Percentiles rank a stretch among this genome's conserved stretches.
Evolutionary conservation across 2,329 filamentous ascomycete species (phyloP).

Genomic region (Phoma herbarum): DNA sequence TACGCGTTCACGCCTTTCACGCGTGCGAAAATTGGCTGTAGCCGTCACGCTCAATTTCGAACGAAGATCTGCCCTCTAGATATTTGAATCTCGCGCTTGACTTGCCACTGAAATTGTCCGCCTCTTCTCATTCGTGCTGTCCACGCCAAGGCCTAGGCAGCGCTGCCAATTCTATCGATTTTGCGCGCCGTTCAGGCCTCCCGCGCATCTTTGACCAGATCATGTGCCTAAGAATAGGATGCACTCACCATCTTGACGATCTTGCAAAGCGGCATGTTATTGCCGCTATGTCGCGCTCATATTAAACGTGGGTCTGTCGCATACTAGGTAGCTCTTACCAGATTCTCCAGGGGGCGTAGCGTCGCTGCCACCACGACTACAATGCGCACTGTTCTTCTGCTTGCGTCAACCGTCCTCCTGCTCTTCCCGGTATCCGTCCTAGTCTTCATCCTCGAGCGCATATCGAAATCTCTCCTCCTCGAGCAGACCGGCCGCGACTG

Average conservation of each 20-base stretch:
- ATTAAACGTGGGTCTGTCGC: too few relatives aligned
- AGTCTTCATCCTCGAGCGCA: conserved; percentile 39
- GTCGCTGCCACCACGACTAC: not conserved
- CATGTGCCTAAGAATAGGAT: not conserved
- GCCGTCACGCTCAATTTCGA: too few relatives aligned
- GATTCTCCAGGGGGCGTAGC: not conserved
- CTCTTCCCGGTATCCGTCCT: conserved; percentile 35
- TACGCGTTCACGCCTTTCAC: too few relatives aligned
- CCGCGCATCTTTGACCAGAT: not conserved
- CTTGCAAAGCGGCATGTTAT: not conserved
- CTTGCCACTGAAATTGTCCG: not conserved
- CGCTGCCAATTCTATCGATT: not conserved
- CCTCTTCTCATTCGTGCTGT: not conserved
- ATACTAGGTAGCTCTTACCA: too few relatives aligned
- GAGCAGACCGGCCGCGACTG: conserved; percentile 23
- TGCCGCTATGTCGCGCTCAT: not conserved
- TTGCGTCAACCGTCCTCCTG: conserved; percentile 34
- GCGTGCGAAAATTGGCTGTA: too few relatives aligned
- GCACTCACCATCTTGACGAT: not conserved
- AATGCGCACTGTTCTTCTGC: conserved; percentile 37
- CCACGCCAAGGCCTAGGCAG: conserved; percentile 1
- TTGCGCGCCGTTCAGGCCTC: conserved; percentile 4
- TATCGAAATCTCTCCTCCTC: conserved; percentile 30
- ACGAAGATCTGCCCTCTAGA: too few relatives aligned
- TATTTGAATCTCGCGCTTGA: not conserved